Evolutionary conservation across 805 yeast species (phyloP).

Genomic region (Nakazawaea anatomiae): DNA sequence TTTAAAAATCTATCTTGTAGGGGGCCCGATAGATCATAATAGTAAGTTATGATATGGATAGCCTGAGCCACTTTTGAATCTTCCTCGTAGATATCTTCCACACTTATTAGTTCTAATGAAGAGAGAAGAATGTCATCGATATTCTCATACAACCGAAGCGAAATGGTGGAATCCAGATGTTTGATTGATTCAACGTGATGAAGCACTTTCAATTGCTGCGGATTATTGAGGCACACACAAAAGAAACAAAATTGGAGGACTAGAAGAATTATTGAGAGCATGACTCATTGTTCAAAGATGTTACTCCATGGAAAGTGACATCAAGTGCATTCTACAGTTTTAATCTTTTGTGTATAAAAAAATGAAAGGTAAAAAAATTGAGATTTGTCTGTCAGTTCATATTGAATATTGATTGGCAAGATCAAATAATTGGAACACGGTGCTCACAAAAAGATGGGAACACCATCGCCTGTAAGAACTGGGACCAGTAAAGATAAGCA

Average conservation of each 20-base stretch:
- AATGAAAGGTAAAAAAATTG: no score
- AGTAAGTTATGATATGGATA: constrained; percentile 2
- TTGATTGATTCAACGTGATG: background rate
- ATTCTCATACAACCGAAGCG: constrained; percentile 3
- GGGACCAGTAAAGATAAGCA: background rate
- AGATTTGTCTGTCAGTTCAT: no score
- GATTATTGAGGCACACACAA: background rate
- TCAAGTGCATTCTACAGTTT: no score
- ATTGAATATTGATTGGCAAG: no score
- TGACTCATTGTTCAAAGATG: background rate
- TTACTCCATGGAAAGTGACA: no score
- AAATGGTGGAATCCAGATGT: constrained; percentile 1
- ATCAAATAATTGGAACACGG: background rate
- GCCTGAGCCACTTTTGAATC: constrained; percentile 3
- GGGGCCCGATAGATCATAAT: background rate
- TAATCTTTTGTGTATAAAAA: no score
- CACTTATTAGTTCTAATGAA: constrained; percentile 5
- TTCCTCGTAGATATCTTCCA: constrained; percentile 7
- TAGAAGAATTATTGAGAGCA: background rate
- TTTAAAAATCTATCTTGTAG: background rate
- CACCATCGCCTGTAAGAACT: background rate
- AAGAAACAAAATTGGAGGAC: background rate
- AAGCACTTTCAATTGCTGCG: background rate
- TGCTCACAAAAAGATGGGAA: background rate
- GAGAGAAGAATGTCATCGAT: background rate